phyloP scores from a whole-genome alignment of 805 yeast genomes.

The Wickerhamomyces rabaulensis region DNA sequence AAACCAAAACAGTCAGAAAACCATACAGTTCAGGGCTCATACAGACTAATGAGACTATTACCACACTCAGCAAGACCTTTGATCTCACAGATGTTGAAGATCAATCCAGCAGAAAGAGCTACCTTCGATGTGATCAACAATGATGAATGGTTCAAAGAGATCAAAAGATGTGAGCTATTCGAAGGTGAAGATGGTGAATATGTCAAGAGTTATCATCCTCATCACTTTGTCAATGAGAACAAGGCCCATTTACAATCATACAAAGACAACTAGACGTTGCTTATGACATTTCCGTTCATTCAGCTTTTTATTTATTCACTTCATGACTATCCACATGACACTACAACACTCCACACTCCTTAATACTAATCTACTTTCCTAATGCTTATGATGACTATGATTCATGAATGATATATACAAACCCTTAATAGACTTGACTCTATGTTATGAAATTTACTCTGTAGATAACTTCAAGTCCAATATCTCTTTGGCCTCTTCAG shows the following conservation, averaged over 20 bases:
- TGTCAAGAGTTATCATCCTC: background rate
- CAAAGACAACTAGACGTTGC: background rate
- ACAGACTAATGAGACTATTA: conserved; percentile 69
- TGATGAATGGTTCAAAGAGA: conserved; percentile 68
- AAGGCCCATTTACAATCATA: background rate
- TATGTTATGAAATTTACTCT: no score
- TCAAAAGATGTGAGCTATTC: conserved; percentile 25
- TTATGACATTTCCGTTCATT: background rate
- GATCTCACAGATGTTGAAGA: conserved; percentile 56
- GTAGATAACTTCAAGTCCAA: background rate
- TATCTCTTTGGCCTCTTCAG: conserved; percentile 1
- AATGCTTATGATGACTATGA: background rate
- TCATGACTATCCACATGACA: conserved; percentile 25
- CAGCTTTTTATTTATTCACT: conserved; percentile 26
- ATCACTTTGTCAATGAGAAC: background rate
- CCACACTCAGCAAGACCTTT: conserved; percentile 84
- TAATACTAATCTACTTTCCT: background rate
- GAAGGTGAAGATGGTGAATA: background rate
- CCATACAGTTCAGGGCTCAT: conserved; percentile 61
- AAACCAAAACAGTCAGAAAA: background rate
- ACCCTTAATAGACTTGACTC: no score
- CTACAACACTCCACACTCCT: background rate
- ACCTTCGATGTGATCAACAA: conserved; percentile 57
- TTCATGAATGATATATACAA: background rate
- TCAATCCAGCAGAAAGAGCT: conserved; percentile 60